phyloP scores from a whole-genome alignment of 73 alveolate genomes.

The Urostyla sp. region DNA sequence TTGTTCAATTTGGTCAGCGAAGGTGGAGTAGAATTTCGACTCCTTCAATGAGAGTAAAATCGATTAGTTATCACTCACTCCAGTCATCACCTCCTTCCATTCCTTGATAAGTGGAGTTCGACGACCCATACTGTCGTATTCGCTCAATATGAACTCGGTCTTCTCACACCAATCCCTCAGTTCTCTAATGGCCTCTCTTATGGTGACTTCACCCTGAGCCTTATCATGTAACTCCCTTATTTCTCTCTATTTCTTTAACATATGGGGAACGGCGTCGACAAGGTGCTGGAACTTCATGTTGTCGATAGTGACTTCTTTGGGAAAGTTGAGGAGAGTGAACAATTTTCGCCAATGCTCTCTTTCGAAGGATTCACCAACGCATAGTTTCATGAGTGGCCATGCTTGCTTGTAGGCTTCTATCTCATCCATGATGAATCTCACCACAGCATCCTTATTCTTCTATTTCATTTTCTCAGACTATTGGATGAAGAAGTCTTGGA shows the following conservation, averaged over 20 bases:
- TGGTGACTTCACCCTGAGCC: constrained; percentile 99
- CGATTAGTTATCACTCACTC: constrained; percentile 98
- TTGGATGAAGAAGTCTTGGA: constrained; percentile 80
- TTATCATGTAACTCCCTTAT: constrained; percentile 97
- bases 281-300: constrained; percentile 95
- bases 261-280: constrained; percentile 69
- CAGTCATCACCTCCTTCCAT: constrained; percentile 99
- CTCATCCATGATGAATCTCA: constrained; percentile 76
- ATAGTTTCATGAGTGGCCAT: constrained; percentile 93
- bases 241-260: constrained; percentile 88
- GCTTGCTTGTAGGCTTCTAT: constrained; percentile 89
- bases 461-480: constrained; percentile 71
- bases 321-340: constrained; percentile 93
- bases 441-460: constrained; percentile 77
- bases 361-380: constrained; percentile 99
- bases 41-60: constrained; percentile 97
- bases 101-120: constrained; percentile 98
- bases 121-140: constrained; percentile 84
- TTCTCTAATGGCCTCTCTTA: constrained; percentile 97
- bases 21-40: constrained; percentile 91
- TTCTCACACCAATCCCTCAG: constrained; percentile 92
- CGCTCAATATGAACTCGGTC: constrained; percentile 79
- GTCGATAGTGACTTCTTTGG: constrained; percentile 97
- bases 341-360: constrained; percentile 99
- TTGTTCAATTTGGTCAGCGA: constrained; percentile 95